Evolutionary conservation across 179 eudicot genomes (phyloP), one percentile per base, ranked within the genome.

Genomic region (Camellia oleifera): DNA sequence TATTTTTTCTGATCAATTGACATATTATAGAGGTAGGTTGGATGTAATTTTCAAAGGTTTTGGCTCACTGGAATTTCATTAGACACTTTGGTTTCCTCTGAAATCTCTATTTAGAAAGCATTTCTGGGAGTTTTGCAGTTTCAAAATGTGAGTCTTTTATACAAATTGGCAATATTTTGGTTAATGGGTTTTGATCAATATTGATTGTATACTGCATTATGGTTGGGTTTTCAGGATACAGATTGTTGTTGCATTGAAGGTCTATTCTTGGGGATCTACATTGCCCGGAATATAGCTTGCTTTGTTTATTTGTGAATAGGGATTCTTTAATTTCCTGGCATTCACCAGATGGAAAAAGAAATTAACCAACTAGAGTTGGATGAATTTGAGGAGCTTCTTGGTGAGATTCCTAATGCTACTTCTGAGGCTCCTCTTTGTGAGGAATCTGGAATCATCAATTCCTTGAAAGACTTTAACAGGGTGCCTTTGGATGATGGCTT

Each of bases 321-420:
- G 72, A 63, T 62, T 61, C 70, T 40, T 45, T 79, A 26, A 32
- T 6, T 45, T 72, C 20, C 23, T 5, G 5, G 26, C 40, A 13
- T 23, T 45, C 40, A 53, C 42, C 54, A 68, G 32, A 83, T 83
- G 85, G 82, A n/a, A 23, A 79, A 79, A 50, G 72, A 77, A 48
- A 58, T 77, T 48, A 83, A 74, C 64, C 82, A 85, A 77, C n/a
- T 79, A 23, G 88, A 85, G 79, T 74, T 80, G 63, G 87, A 85
- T 79, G 84, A 81, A 81, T 78, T 84, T 75, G 87, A 84, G 80
- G 77, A 82, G 72, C 87, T 84, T 26, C 87, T 85, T 48, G 81
- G 83, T 48, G 88, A 85, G 82, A 85, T 85, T 48, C 88, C 88
- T 3, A 67, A 76, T 77, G 85, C 73, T 53, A 85, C 88, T 54